Percentiles rank a stretch among this genome's conserved stretches.
Conservation (phyloP, 257 asterid species). For the Buddleja alternifolia region DNA sequence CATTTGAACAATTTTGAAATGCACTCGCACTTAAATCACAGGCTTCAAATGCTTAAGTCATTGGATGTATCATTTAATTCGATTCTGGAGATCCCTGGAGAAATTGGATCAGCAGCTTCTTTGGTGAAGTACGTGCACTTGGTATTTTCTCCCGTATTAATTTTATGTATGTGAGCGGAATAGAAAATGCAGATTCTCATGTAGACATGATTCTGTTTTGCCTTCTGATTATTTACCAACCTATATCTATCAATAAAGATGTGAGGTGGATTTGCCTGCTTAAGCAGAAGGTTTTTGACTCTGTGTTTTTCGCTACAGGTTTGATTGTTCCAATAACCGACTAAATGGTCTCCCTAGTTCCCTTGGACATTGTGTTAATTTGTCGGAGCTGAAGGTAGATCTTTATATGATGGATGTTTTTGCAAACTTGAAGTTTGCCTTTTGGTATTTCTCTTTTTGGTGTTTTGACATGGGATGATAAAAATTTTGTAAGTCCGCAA, state of each 20-base stretch:
- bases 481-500: neutral
- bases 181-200: constrained; percentile 19
- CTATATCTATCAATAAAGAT: constrained; percentile 15
- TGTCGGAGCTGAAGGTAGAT: constrained; percentile 83
- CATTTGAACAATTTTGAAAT: constrained; percentile 15
- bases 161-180: neutral
- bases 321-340: constrained; percentile 88
- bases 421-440: constrained; percentile 8
- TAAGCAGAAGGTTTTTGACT: constrained; percentile 18
- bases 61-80: constrained; percentile 77
- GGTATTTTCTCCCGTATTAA: constrained; percentile 22
- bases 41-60: constrained; percentile 80
- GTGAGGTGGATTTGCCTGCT: constrained; percentile 29
- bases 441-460: constrained; percentile 4
- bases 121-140: constrained; percentile 75
- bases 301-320: constrained; percentile 50
- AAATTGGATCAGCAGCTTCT: constrained; percentile 75
- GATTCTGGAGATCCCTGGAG: constrained; percentile 69
- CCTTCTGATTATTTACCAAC: neutral
- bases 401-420: constrained; percentile 7
- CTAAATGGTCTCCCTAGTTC: constrained; percentile 73
- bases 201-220: neutral
- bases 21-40: constrained; percentile 36
- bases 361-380: constrained; percentile 67
- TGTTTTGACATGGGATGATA: neutral